Percentiles rank a stretch among this genome's conserved stretches.
Evolutionary conservation across 192 early-diverging fungal genomes (phyloP).

Genomic region (Backusella sp.): DNA sequence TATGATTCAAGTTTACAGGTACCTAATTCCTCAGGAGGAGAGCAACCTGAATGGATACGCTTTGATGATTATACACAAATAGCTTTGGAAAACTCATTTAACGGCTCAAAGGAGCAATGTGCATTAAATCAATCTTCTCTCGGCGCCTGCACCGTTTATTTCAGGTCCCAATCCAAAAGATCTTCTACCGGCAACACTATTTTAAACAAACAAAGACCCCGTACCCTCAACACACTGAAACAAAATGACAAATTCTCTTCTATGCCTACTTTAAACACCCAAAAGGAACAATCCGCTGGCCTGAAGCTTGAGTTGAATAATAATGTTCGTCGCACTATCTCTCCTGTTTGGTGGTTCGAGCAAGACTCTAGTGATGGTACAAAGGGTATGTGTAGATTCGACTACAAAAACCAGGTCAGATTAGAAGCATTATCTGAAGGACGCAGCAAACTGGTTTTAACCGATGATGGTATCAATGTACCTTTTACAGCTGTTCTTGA

Average conservation of each 20-base stretch:
- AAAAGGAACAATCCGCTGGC: background rate
- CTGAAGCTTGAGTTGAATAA: slow-evolving; percentile 7
- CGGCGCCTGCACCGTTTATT: slow-evolving; percentile 17
- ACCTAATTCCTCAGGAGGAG: background rate
- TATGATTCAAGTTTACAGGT: background rate
- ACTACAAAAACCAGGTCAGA: slow-evolving; percentile 31
- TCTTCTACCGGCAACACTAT: background rate
- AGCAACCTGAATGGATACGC: slow-evolving; percentile 9
- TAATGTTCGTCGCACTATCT: slow-evolving; percentile 19
- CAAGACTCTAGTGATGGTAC: slow-evolving; percentile 21
- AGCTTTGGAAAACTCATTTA: slow-evolving; percentile 5
- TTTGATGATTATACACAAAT: slow-evolving; percentile 15
- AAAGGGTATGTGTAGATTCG: slow-evolving; percentile 33
- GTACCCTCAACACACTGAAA: background rate
- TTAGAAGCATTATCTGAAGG: slow-evolving; percentile 31
- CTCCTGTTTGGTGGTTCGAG: slow-evolving; percentile 32
- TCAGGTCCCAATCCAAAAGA: slow-evolving; percentile 9
- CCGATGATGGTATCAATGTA: slow-evolving; percentile 14
- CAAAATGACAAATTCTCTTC: background rate
- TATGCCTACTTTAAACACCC: background rate
- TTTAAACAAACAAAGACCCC: background rate
- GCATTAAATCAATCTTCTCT: background rate
- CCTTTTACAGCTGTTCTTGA: slow-evolving; percentile 19
- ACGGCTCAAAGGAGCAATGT: background rate
- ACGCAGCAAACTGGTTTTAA: slow-evolving; percentile 8